Conservation (phyloP, 805 yeast species). For the Ogataea pini region DNA sequence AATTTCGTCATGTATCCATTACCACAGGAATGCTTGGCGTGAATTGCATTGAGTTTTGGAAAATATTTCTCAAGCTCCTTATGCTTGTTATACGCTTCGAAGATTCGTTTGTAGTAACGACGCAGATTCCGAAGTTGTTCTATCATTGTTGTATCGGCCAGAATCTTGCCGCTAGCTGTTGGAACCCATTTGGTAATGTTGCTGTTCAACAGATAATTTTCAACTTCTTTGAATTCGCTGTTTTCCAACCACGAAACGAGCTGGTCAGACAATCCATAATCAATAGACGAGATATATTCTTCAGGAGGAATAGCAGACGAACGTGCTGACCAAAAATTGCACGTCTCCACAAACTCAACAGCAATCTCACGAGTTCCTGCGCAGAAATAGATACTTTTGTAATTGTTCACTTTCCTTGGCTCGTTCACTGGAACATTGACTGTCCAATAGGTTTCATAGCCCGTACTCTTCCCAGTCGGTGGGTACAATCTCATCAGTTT, state of each 20-base stretch:
- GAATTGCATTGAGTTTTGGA: conserved; percentile 17
- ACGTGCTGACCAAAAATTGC: conserved; percentile 91
- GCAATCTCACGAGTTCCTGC: conserved; percentile 71
- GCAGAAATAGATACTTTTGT: conserved; percentile 55
- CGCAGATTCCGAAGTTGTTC: conserved; percentile 44
- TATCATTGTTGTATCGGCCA: conserved; percentile 31
- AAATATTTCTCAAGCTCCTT: conserved; percentile 27
- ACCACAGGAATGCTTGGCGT: conserved; percentile 9
- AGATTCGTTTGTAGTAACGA: conserved; percentile 42
- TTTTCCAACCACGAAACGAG: conserved; percentile 18
- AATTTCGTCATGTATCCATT: conserved; percentile 16
- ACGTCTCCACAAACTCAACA: conserved; percentile 65
- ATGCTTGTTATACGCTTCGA: conserved; percentile 44
- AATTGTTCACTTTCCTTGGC: conserved; percentile 24
- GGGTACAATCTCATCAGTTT: conserved; percentile 17
- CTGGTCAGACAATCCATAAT: conserved; percentile 74
- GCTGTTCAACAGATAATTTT: conserved; percentile 32
- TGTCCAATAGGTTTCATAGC: conserved; percentile 49
- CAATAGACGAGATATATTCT: conserved; percentile 71
- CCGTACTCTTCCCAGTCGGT: conserved; percentile 34
- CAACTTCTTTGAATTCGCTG: conserved; percentile 8
- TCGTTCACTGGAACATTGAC: conserved; percentile 52
- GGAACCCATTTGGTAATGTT: conserved; percentile 46
- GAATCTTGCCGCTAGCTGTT: conserved; percentile 27
- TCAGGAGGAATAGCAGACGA: conserved; percentile 78